Evolutionary conservation across 306 rosid species (phyloP).

Genomic region (Medicago arabica): DNA sequence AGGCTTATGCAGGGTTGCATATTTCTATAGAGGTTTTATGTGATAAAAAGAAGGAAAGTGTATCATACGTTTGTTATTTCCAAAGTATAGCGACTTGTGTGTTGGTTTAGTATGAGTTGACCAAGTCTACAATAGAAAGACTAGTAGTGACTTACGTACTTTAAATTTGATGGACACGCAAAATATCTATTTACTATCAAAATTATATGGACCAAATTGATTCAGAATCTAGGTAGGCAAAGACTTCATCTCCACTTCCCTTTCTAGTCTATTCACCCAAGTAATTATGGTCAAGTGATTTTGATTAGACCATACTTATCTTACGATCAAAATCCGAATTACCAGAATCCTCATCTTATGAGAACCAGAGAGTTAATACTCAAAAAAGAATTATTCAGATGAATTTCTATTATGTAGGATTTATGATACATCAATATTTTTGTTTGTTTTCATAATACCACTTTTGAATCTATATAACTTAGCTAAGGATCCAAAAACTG

Average conservation of each 20-base stretch:
- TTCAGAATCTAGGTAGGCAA: conserved; percentile 7
- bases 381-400: no score
- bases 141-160: not conserved
- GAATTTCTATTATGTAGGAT: no score
- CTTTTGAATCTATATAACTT: no score
- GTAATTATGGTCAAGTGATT: no score
- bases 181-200: not conserved
- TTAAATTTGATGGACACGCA: not conserved
- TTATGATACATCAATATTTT: no score
- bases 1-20: not conserved
- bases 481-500: no score
- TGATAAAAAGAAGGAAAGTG: not conserved
- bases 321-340: no score
- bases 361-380: no score
- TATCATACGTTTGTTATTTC: not conserved
- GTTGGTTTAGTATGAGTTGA: not conserved
- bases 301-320: no score
- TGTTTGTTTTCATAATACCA: no score
- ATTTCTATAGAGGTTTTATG: not conserved
- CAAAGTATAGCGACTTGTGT: not conserved
- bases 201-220: conserved; percentile 3
- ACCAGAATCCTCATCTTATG: no score
- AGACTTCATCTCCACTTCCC: conserved; percentile 22
- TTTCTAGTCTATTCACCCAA: conserved; percentile 33
- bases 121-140: not conserved